A percentile compares a stretch with the other conserved stretches of the same genome.
phyloP scores from a whole-genome alignment of 768 basidiomycete species.

The Galerina sulciceps region DNA sequence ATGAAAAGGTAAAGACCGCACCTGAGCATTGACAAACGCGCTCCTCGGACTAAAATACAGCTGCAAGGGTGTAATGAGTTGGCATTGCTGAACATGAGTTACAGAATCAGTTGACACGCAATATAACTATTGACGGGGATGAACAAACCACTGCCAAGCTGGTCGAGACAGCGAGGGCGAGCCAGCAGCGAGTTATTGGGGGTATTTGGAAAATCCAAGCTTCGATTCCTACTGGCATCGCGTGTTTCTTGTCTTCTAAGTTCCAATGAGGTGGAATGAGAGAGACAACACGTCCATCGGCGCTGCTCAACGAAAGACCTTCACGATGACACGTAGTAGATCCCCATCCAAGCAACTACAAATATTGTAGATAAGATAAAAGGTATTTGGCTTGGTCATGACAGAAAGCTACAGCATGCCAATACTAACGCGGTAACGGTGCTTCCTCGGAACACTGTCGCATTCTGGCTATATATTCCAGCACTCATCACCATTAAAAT shows the following conservation, averaged over 20 bases:
- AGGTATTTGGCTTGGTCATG: too few relatives aligned
- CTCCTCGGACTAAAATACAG: conserved; percentile 92
- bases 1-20: conserved; percentile 29
- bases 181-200: conserved; percentile 88
- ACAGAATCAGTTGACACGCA: not conserved
- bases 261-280: not conserved
- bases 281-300: too few relatives aligned
- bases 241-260: too few relatives aligned
- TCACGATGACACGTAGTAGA: too few relatives aligned
- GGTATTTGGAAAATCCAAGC: conserved; percentile 93
- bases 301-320: too few relatives aligned
- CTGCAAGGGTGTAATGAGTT: conserved; percentile 87
- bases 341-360: too few relatives aligned
- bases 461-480: too few relatives aligned
- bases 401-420: too few relatives aligned
- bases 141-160: conserved; percentile 85
- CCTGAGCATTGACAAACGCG: conserved; percentile 83
- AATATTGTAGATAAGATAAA: too few relatives aligned
- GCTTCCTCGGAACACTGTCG: too few relatives aligned
- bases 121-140: not conserved
- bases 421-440: too few relatives aligned
- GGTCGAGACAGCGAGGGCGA: conserved; percentile 75
- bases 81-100: conserved; percentile 72
- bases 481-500: too few relatives aligned
- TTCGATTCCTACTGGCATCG: conserved; percentile 85